Evolutionary conservation across 306 rosid genomes (phyloP).

Genomic region (Cucumis hystrix): DNA sequence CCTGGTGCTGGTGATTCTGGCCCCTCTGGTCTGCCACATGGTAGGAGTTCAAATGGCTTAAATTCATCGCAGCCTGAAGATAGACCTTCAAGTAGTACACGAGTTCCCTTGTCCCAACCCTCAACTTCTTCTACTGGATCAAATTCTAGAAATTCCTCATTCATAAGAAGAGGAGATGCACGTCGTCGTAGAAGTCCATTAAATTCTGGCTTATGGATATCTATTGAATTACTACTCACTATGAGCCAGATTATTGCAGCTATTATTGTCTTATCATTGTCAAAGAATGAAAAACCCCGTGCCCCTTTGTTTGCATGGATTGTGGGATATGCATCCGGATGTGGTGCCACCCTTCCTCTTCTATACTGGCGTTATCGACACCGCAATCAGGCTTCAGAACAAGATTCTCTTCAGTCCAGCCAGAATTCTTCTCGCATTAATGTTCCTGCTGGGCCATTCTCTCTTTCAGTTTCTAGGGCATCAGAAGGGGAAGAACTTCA

Average conservation of each 20-base stretch:
- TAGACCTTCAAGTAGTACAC: constrained; percentile 24
- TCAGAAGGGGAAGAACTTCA: constrained; percentile 57
- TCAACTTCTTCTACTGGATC: constrained; percentile 36
- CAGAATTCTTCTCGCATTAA: constrained; percentile 67
- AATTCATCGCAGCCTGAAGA: constrained; percentile 38
- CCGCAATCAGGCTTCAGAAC: constrained; percentile 60
- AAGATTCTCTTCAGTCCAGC: constrained; percentile 48
- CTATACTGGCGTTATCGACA: constrained; percentile 88
- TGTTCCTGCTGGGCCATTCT: constrained; percentile 49
- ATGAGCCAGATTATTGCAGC: constrained; percentile 83
- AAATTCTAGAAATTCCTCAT: constrained; percentile 51
- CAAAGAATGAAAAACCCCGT: constrained; percentile 65
- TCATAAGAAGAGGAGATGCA: constrained; percentile 50
- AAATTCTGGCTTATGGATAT: constrained; percentile 91
- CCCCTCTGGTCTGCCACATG: constrained; percentile 39
- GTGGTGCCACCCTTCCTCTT: constrained; percentile 86
- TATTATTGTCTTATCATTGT: constrained; percentile 59
- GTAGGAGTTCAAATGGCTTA: constrained; percentile 28
- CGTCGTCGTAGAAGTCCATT: constrained; percentile 78
- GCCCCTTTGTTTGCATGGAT: constrained; percentile 85
- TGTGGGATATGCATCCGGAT: constrained; percentile 82
- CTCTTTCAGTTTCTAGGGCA: constrained; percentile 51
- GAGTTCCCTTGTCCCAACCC: constrained; percentile 26
- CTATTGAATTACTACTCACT: constrained; percentile 69
- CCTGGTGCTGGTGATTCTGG: constrained; percentile 33